Percentiles rank a stretch among this genome's conserved stretches.
Conservation (phyloP, 192 early-diverging fungal genomes). For the Funneliformis geosporum region DNA sequence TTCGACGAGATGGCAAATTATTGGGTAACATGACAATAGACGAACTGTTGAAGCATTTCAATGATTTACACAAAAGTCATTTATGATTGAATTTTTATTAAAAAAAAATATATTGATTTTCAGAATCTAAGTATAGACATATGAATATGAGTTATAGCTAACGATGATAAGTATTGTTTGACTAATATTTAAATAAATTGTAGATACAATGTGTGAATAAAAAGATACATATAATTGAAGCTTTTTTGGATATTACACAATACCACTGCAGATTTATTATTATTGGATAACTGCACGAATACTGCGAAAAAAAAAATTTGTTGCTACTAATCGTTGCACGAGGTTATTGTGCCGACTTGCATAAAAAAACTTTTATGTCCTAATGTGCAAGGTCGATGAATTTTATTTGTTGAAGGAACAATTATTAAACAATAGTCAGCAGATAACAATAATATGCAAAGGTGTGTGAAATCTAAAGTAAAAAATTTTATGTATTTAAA, state of each 20-base stretch:
- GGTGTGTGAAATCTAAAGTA: background rate
- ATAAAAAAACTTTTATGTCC: background rate
- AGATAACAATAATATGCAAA: background rate
- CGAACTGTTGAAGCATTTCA: conserved; percentile 60
- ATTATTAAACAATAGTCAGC: background rate
- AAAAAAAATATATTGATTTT: no score
- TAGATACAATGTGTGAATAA: background rate
- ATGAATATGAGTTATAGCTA: background rate
- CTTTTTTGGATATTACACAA: background rate
- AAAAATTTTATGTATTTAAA: background rate
- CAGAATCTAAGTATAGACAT: background rate
- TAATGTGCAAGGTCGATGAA: background rate
- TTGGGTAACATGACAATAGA: conserved; percentile 65
- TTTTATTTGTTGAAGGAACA: no score
- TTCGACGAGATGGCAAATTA: conserved; percentile 67
- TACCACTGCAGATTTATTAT: background rate
- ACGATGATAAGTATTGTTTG: background rate
- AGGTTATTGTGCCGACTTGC: background rate
- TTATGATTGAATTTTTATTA: background rate
- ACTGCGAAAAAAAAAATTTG: background rate
- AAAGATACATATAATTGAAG: background rate
- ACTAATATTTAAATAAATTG: background rate
- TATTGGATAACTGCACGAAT: background rate
- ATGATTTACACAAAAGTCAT: conserved; percentile 42
- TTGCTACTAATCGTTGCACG: background rate